A percentile compares a stretch with the other conserved stretches of the same genome.
These are phyloP conservation scores for Capsicum rhomboideum DNA, from an alignment of 257 asterid species.

Conservation along the genomic window DNA sequence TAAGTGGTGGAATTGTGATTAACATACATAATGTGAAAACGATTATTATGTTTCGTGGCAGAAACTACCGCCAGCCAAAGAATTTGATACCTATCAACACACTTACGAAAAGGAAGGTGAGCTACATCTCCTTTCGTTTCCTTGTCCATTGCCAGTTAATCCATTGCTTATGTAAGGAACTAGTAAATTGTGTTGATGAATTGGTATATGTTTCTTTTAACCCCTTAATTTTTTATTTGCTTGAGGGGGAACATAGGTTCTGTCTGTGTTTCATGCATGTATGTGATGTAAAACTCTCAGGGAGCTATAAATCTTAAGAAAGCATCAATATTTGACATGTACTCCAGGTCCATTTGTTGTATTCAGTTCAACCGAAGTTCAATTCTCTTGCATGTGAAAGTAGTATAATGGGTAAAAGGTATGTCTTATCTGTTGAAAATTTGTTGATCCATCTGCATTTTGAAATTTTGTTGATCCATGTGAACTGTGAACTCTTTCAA, in stretches of 20 bases:
- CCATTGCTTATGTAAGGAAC: not conserved
- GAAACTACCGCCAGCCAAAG: conserved; percentile 97
- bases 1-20: conserved; percentile 89
- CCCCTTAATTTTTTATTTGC: not conserved
- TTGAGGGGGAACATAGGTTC: not conserved
- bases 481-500: not conserved
- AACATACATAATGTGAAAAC: conserved; percentile 82
- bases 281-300: not conserved
- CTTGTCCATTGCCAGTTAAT: not conserved
- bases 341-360: not conserved
- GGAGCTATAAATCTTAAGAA: not conserved
- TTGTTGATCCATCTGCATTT: not conserved
- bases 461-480: not conserved
- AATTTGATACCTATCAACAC: conserved; percentile 90
- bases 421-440: not conserved
- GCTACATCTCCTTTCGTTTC: not conserved
- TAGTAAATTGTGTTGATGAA: not conserved
- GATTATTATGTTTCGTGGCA: conserved; percentile 90
- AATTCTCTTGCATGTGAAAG: not conserved
- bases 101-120: conserved; percentile 87
- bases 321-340: not conserved
- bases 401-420: not conserved
- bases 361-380: not conserved
- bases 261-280: not conserved
- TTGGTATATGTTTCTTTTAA: not conserved